Conservation (phyloP, 192 early-diverging fungal species). For the Linnemannia schmuckeri region DNA sequence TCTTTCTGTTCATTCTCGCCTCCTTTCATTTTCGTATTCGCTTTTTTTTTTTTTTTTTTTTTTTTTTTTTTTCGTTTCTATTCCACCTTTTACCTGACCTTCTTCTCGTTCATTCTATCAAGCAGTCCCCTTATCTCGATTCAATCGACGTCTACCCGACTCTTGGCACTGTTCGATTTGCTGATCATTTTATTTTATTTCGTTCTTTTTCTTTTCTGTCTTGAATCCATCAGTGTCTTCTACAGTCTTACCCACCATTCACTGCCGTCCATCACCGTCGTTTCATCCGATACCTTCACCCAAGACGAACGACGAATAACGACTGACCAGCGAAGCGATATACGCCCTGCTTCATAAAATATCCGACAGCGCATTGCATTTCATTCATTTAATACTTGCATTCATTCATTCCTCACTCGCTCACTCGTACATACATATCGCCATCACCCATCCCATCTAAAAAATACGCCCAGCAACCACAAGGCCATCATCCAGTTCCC, state of each 20-base stretch:
- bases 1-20: not conserved
- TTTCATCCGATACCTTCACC: no score
- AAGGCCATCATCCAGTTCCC: no score
- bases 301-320: no score
- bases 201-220: not conserved
- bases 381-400: not conserved
- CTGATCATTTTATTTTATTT: not conserved
- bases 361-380: not conserved
- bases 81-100: no score
- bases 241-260: no score
- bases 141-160: not conserved
- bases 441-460: not conserved
- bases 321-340: no score
- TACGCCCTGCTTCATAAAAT: not conserved
- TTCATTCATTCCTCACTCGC: not conserved
- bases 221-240: not conserved
- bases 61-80: no score
- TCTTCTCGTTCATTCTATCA: no score
- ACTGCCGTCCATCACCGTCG: no score
- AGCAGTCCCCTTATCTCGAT: not conserved
- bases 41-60: no score
- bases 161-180: slow-evolving; percentile 7
- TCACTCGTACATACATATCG: not conserved
- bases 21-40: no score
- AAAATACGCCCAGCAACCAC: no score